Conservation (phyloP, 2,329 filamentous ascomycete species). For the Diplodia corticola region DNA sequence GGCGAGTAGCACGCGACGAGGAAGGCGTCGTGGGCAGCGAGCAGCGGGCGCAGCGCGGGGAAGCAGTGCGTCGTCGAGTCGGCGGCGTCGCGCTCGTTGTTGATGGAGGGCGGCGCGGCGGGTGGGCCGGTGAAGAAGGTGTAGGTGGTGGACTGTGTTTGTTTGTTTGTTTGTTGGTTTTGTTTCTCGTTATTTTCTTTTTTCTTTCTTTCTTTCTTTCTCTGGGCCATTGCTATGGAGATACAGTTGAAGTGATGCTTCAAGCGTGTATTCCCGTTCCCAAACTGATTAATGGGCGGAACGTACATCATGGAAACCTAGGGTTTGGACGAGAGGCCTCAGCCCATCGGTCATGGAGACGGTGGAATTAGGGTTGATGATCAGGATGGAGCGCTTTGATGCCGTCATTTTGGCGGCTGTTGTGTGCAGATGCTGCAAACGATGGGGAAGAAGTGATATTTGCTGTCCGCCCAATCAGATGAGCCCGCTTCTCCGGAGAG, state of each 20-base stretch:
- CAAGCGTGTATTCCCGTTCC: background rate
- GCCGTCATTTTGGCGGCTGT: slow-evolving; percentile 8
- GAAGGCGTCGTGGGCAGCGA: slow-evolving; percentile 67
- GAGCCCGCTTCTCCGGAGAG: background rate
- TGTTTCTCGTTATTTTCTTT: slow-evolving; percentile 26
- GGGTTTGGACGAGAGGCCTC: slow-evolving; percentile 49
- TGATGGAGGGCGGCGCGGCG: slow-evolving; percentile 70
- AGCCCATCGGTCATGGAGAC: slow-evolving; percentile 69
- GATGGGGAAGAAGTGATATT: background rate
- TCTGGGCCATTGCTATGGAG: background rate
- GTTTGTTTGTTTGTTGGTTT: slow-evolving; percentile 24
- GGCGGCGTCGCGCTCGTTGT: slow-evolving; percentile 68
- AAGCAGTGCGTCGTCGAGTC: slow-evolving; percentile 64
- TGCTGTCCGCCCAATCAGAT: background rate
- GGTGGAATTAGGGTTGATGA: slow-evolving; percentile 81
- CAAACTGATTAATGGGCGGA: background rate
- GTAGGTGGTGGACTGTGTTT: slow-evolving; percentile 48
- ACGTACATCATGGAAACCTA: slow-evolving; percentile 41
- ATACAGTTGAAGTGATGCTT: background rate
- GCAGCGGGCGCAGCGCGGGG: slow-evolving; percentile 50
- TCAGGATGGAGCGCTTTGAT: slow-evolving; percentile 54
- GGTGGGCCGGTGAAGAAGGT: slow-evolving; percentile 69
- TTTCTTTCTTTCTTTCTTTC: background rate
- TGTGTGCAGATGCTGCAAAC: background rate
- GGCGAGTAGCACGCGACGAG: slow-evolving; percentile 87